These are phyloP conservation scores for Aspergillus ibericus DNA, from an alignment of 2,329 filamentous ascomycete genomes.

Conservation along the genomic window DNA sequence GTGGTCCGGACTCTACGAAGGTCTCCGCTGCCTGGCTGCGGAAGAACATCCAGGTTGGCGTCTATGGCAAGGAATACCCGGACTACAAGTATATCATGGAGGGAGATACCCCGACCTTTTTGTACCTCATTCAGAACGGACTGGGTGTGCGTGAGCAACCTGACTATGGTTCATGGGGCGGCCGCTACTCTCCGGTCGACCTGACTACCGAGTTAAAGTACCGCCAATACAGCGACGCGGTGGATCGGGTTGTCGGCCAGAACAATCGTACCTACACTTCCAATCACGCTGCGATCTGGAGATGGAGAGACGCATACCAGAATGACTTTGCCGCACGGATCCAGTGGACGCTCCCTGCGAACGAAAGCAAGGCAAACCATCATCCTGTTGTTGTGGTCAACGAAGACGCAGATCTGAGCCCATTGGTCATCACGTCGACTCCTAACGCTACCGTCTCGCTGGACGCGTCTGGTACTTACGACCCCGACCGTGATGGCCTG, in stretches of 20 bases:
- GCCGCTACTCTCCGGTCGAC: constrained; percentile 31
- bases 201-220: constrained; percentile 9
- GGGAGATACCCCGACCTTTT: constrained; percentile 46
- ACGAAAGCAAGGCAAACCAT: constrained; percentile 15
- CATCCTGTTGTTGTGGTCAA: constrained; percentile 13
- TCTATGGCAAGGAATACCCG: constrained; percentile 48
- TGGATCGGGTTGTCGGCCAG: constrained; percentile 35
- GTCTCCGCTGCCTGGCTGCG: constrained; percentile 54
- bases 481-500: constrained; percentile 23
- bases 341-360: constrained; percentile 44
- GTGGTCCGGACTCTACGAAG: constrained; percentile 51
- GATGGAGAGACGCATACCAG: constrained; percentile 53
- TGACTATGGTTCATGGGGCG: constrained; percentile 46
- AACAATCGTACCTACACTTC: constrained; percentile 32
- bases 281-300: constrained; percentile 53
- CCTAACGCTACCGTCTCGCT: constrained; percentile 20
- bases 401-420: constrained; percentile 5
- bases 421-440: constrained; percentile 16
- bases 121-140: constrained; percentile 45
- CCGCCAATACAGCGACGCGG: constrained; percentile 33
- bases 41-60: constrained; percentile 54
- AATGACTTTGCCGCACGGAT: constrained; percentile 52
- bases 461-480: constrained; percentile 23
- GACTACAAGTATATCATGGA: constrained; percentile 54
- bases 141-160: constrained; percentile 40